A percentile compares a stretch with the other conserved stretches of the same genome.
phyloP scores from a whole-genome alignment of 2,329 filamentous ascomycete genomes.

The Xylaria polymorpha region DNA sequence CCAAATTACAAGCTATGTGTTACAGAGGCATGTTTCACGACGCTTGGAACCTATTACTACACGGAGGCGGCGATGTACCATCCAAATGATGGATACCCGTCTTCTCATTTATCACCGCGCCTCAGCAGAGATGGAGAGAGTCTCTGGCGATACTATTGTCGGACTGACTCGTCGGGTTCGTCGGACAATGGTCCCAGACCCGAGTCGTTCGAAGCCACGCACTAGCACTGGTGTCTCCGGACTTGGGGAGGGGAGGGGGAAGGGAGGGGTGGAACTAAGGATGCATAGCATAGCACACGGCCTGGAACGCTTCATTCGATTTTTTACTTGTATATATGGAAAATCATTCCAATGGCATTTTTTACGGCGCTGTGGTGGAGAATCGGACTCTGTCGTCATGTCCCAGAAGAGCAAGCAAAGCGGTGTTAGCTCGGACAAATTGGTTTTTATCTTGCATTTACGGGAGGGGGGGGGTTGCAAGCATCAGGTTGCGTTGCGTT shows the following conservation, averaged over 20 bases:
- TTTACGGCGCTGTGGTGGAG: conserved; percentile 26
- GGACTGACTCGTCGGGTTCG: neutral
- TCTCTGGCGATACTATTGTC: conserved; percentile 9
- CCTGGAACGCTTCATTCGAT: conserved; percentile 9
- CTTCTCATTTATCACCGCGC: neutral
- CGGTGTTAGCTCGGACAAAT: conserved; percentile 31
- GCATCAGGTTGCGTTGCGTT: conserved; percentile 28
- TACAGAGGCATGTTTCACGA: conserved; percentile 10
- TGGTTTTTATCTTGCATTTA: conserved; percentile 33
- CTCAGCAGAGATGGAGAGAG: neutral
- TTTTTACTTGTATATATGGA: conserved; percentile 32
- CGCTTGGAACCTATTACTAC: neutral
- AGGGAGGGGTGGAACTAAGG: conserved; percentile 6
- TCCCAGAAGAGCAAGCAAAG: conserved; percentile 25
- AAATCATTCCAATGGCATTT: conserved; percentile 33
- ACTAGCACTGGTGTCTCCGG: neutral
- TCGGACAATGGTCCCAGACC: neutral
- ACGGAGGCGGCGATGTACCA: conserved; percentile 1
- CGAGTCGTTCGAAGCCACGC: neutral
- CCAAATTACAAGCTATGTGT: neutral
- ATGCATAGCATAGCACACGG: conserved; percentile 12
- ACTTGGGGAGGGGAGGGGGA: too few relatives aligned
- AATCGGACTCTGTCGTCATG: conserved; percentile 18
- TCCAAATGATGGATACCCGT: neutral
- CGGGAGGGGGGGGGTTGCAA: conserved; percentile 30